Percentiles rank a stretch among this genome's conserved stretches.
These are phyloP conservation scores for Fusarium secorum DNA, from an alignment of 2,329 filamentous ascomycete species.

Conservation along the genomic window DNA sequence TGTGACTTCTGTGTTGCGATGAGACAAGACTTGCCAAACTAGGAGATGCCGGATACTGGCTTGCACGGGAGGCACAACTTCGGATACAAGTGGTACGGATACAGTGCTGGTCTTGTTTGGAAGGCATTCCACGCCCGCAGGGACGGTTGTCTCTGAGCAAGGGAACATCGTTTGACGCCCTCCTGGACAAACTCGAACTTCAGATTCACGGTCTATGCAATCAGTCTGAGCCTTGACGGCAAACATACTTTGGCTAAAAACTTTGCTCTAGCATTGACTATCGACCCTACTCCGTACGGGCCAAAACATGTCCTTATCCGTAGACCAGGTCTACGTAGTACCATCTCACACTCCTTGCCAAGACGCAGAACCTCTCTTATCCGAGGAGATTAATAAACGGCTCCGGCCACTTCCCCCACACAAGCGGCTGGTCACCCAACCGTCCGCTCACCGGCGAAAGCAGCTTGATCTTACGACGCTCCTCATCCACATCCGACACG, in stretches of 20 bases:
- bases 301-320: background rate
- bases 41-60: background rate
- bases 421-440: conserved; percentile 78
- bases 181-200: background rate
- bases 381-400: conserved; percentile 80
- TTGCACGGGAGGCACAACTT: background rate
- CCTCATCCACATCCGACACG: conserved; percentile 88
- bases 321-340: background rate
- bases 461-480: conserved; percentile 80
- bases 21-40: background rate
- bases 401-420: conserved; percentile 89
- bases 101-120: background rate
- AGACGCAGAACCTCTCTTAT: conserved; percentile 27
- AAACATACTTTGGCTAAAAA: background rate
- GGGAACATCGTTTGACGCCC: background rate
- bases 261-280: background rate
- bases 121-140: background rate
- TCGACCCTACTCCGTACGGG: background rate
- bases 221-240: no score
- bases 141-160: background rate
- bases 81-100: background rate
- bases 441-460: conserved; percentile 84
- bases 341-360: background rate
- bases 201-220: background rate
- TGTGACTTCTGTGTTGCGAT: background rate